These are phyloP conservation scores for Nicotiana sylvestris DNA, from an alignment of 257 asterid species.

Conservation along the genomic window DNA sequence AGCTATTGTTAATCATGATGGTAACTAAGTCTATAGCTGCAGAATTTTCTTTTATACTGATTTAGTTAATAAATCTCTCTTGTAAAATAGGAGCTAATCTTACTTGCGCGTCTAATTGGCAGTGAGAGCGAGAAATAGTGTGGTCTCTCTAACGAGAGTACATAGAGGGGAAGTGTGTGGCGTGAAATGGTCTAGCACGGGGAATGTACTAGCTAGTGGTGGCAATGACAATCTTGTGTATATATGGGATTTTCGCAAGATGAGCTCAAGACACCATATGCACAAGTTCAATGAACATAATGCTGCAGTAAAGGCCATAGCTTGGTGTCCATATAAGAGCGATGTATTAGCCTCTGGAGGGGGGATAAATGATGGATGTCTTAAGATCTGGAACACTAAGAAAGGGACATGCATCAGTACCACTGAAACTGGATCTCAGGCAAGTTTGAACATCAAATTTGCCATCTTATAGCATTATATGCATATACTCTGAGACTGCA, in stretches of 20 bases:
- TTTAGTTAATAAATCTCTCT: background rate
- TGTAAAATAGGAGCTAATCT: background rate
- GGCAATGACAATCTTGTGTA: constrained; percentile 56
- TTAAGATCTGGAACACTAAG: constrained; percentile 66
- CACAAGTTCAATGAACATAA: constrained; percentile 40
- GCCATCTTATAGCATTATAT: background rate
- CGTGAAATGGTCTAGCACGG: constrained; percentile 66
- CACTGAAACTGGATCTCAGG: constrained; percentile 62
- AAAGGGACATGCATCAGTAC: constrained; percentile 55
- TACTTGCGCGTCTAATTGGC: background rate
- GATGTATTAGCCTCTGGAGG: constrained; percentile 81
- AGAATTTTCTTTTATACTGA: background rate
- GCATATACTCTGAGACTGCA: background rate
- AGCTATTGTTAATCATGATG: constrained; percentile 66
- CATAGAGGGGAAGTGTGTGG: constrained; percentile 60
- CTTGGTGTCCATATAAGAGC: constrained; percentile 71
- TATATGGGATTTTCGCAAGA: constrained; percentile 61
- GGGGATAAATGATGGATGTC: constrained; percentile 47
- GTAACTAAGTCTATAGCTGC: constrained; percentile 25
- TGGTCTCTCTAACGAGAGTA: constrained; percentile 24
- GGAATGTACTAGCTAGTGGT: constrained; percentile 61
- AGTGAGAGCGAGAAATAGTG: constrained; percentile 63
- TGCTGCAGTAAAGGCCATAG: constrained; percentile 82
- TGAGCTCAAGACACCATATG: constrained; percentile 41
- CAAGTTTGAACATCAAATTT: constrained; percentile 10